A percentile compares a stretch with the other conserved stretches of the same genome.
These are phyloP conservation scores for Phytophthora colocasiae DNA, from an alignment of 352 stramenopile genomes.

Conservation along the genomic window DNA sequence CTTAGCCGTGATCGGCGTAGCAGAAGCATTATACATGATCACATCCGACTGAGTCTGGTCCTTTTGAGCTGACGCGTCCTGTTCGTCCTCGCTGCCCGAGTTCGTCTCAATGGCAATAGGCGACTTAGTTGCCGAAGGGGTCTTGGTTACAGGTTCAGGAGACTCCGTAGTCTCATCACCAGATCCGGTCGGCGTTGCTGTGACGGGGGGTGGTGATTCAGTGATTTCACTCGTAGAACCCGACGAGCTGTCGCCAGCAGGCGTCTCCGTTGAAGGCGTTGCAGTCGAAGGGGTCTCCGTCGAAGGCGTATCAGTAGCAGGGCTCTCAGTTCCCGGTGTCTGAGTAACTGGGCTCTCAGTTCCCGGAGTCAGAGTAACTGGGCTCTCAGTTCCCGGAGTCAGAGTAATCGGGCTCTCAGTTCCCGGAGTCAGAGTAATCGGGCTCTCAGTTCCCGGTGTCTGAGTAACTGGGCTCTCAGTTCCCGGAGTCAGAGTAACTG, in stretches of 20 bases:
- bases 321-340: conserved; percentile 7
- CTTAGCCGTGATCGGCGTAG: conserved; percentile 35
- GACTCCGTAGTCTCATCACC: conserved; percentile 21
- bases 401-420: conserved; percentile 3
- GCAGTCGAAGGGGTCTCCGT: conserved; percentile 11
- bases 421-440: background rate
- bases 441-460: too few species aligned
- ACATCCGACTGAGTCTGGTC: conserved; percentile 55
- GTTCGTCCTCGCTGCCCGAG: conserved; percentile 31
- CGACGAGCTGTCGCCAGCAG: conserved; percentile 18
- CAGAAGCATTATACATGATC: conserved; percentile 54
- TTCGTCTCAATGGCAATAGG: conserved; percentile 59
- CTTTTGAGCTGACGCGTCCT: conserved; percentile 34
- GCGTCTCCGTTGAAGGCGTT: conserved; percentile 15
- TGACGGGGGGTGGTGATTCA: conserved; percentile 31
- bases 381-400: conserved; percentile 1
- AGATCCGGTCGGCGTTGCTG: conserved; percentile 10
- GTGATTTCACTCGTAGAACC: conserved; percentile 7
- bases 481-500: conserved; percentile 10
- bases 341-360: conserved; percentile 15
- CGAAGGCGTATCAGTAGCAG: conserved; percentile 1
- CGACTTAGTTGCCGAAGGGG: conserved; percentile 32
- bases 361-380: background rate
- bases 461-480: conserved; percentile 17
- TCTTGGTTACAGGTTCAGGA: conserved; percentile 26